Conservation (phyloP, 2,329 filamentous ascomycete species). For the Geosmithia putterillii region DNA sequence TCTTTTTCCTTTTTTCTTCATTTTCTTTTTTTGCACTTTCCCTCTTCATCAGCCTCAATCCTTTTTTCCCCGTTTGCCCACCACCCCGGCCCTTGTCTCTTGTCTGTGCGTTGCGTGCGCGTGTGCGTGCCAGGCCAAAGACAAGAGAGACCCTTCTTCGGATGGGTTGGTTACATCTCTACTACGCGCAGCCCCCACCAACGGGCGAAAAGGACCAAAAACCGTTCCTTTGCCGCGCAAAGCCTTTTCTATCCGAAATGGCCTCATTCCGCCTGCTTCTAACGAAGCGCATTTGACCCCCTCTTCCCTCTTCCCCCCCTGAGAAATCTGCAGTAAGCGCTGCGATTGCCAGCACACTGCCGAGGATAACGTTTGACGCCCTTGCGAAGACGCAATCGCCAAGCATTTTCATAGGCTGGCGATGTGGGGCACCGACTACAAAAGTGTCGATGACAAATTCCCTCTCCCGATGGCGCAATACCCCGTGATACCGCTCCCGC, state of each 20-base stretch:
- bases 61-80: too few species aligned
- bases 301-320: neutral
- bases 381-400: neutral
- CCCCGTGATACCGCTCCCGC: conserved; percentile 33
- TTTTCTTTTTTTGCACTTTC: too few species aligned
- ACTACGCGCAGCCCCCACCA: neutral
- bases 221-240: neutral
- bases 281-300: too few species aligned
- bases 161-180: conserved; percentile 1
- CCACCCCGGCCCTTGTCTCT: too few species aligned
- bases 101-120: too few species aligned
- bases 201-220: neutral
- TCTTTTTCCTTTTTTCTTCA: too few species aligned
- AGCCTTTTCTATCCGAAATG: conserved; percentile 1
- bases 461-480: conserved; percentile 44
- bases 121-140: too few species aligned
- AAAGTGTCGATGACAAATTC: conserved; percentile 28
- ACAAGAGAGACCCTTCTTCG: too few species aligned
- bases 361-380: neutral
- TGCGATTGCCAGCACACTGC: neutral
- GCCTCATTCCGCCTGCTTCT: neutral
- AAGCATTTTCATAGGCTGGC: neutral
- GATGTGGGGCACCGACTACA: neutral
- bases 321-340: neutral
- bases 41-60: too few species aligned